These are phyloP conservation scores for Comarum palustre DNA, from an alignment of 306 rosid species.

Conservation along the genomic window DNA sequence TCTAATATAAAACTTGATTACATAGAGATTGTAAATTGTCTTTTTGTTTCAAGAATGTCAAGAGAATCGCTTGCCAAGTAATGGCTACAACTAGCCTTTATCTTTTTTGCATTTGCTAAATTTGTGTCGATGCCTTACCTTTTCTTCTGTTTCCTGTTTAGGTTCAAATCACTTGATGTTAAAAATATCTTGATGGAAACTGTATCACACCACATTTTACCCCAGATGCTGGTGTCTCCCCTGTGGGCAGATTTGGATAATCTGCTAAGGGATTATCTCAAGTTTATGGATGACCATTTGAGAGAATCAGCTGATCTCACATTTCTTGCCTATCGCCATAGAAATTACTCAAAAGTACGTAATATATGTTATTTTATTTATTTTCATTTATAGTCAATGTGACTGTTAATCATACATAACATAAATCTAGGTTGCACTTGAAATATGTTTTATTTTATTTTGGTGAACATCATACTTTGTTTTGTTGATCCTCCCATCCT, in stretches of 20 bases:
- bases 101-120: neutral
- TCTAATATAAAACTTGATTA: slow-evolving; percentile 10
- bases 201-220: slow-evolving; percentile 78
- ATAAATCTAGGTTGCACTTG: neutral
- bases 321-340: slow-evolving; percentile 90
- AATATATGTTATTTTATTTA: neutral
- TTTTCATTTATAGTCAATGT: slow-evolving; percentile 10
- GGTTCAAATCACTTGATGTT: slow-evolving; percentile 86
- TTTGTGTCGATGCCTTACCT: slow-evolving; percentile 8
- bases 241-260: slow-evolving; percentile 64
- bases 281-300: slow-evolving; percentile 95
- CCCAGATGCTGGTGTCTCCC: slow-evolving; percentile 88
- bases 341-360: slow-evolving; percentile 88
- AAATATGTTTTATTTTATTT: neutral
- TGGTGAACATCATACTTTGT: neutral
- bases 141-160: slow-evolving; percentile 34
- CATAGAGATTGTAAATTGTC: neutral
- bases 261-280: slow-evolving; percentile 79
- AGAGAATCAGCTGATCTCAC: slow-evolving; percentile 97
- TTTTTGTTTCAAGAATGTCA: neutral
- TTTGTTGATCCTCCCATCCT: neutral
- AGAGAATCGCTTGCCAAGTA: neutral
- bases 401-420: slow-evolving; percentile 22
- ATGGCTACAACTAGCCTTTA: neutral
- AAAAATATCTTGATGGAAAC: slow-evolving; percentile 93